Evolutionary conservation across 306 rosid genomes (phyloP), one percentile per base, ranked within the genome.

Genomic region (Vigna trinervia): DNA sequence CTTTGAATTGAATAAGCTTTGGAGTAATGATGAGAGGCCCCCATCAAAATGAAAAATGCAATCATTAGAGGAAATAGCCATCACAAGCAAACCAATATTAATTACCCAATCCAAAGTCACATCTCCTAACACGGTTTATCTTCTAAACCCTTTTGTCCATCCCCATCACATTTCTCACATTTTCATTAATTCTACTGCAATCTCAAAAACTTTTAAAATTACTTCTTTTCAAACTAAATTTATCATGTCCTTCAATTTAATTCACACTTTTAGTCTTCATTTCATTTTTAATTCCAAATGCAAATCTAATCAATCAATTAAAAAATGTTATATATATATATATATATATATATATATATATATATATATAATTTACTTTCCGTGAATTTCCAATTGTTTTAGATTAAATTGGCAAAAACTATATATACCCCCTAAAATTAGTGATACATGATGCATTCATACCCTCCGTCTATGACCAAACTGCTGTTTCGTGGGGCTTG

Each of bases 1-100:
- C 68, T 62, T 61, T 76, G 11, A 73, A 76, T 28, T 59, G 41
- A 12, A 59, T 61, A 38, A 53, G 41, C 32, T 76, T 69, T 69
- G 66, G 61, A 51, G 68, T 71, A 62, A 65, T 71, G 75, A 23
- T 23, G 47, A 71, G 17, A 63, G 78, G 69, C 0, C 12, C 12
- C 30, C 1, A 22, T 14, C 7, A 67, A 22, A 46, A 13, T 12
- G 28, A 20, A 43, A 23, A 68, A 23, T 19, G 61, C 56, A 62
- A 65, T 64, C 65, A 23, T n/a, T 23, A 63, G 19, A 64, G 78
- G 69, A 23, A 57, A 82, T 12, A 71, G 41, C 26, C 26, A 67
- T 46, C 61, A 56, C 63, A 82, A 76, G 85, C 62, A 71, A 77
- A 71, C 65, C 71, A 64, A 82, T 8, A 62, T 47, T 70, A 51